Percentiles rank a stretch among this genome's conserved stretches.
Evolutionary conservation across 2,329 filamentous ascomycete genomes (phyloP).

Genomic region (Fusarium vanettenii): DNA sequence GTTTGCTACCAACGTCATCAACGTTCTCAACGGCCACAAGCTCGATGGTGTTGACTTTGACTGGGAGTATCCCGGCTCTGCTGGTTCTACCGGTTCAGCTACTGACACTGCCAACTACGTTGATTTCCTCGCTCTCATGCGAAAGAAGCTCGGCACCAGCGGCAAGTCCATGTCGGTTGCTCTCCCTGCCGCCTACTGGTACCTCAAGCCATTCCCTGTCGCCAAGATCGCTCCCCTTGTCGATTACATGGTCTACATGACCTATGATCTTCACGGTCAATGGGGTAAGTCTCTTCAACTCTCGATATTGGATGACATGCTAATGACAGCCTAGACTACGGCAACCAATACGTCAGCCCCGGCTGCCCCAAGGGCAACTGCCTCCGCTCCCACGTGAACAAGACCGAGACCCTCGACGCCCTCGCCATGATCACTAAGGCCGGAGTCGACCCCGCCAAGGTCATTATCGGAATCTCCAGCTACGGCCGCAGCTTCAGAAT

Average conservation of each 20-base stretch:
- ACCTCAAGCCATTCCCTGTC: conserved; percentile 51
- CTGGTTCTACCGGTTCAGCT: conserved; percentile 36
- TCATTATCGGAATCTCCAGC: conserved; percentile 44
- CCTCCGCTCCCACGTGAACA: conserved; percentile 53
- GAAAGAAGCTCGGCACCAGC: conserved; percentile 42
- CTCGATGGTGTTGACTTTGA: conserved; percentile 60
- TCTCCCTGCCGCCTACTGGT: conserved; percentile 54
- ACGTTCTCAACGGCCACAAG: conserved; percentile 53
- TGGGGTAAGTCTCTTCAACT: conserved; percentile 38
- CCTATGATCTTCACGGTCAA: conserved; percentile 51
- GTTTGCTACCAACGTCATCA: conserved; percentile 51
- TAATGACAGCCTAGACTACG: conserved; percentile 34
- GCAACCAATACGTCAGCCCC: conserved; percentile 39
- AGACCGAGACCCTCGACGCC: conserved; percentile 51
- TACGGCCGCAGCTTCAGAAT: conserved; percentile 47
- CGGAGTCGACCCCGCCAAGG: conserved; percentile 47
- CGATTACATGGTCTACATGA: conserved; percentile 54
- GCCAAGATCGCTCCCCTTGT: conserved; percentile 44
- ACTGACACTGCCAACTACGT: conserved; percentile 51
- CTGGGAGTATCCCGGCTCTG: conserved; percentile 58
- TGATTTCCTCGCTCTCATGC: conserved; percentile 48
- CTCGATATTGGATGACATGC: not conserved
- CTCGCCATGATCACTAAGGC: conserved; percentile 53
- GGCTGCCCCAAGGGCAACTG: conserved; percentile 47
- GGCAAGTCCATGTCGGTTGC: conserved; percentile 51